Evolutionary conservation across 164 flowering plant species (phyloP).

Genomic region (Liquidambar formosana): DNA sequence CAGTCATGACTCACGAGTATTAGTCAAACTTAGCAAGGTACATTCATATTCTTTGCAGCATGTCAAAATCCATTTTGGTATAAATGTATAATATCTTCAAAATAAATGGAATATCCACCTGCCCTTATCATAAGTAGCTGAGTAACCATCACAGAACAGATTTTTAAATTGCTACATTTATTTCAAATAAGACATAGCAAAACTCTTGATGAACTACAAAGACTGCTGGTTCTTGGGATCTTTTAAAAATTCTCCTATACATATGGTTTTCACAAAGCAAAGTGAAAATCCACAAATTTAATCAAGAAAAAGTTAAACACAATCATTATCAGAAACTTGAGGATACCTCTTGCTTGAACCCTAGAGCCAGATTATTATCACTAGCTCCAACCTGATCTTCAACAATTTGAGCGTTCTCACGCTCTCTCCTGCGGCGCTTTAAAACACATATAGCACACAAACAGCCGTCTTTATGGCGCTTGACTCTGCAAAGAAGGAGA

Average conservation of each 20-base stretch:
- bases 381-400: constrained; percentile 40
- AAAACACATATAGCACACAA: constrained; percentile 91
- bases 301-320: background rate
- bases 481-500: constrained; percentile 46
- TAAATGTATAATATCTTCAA: too few relatives aligned
- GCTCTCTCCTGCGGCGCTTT: constrained; percentile 83
- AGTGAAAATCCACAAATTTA: background rate
- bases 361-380: constrained; percentile 40
- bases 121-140: too few relatives aligned
- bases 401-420: constrained; percentile 50
- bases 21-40: too few relatives aligned
- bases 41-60: too few relatives aligned
- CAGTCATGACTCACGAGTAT: too few relatives aligned
- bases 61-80: too few relatives aligned
- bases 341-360: constrained; percentile 63
- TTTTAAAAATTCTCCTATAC: background rate
- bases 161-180: background rate
- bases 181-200: too few relatives aligned
- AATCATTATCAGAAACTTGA: background rate
- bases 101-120: background rate
- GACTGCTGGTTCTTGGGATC: background rate
- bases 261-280: background rate
- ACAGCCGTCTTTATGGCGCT: constrained; percentile 81
- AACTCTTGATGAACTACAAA: too few relatives aligned
- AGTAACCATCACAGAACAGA: too few relatives aligned